Evolutionary conservation across 495 filamentous ascomycete genomes (phyloP).

Genomic region (Glutinoglossum americanum): DNA sequence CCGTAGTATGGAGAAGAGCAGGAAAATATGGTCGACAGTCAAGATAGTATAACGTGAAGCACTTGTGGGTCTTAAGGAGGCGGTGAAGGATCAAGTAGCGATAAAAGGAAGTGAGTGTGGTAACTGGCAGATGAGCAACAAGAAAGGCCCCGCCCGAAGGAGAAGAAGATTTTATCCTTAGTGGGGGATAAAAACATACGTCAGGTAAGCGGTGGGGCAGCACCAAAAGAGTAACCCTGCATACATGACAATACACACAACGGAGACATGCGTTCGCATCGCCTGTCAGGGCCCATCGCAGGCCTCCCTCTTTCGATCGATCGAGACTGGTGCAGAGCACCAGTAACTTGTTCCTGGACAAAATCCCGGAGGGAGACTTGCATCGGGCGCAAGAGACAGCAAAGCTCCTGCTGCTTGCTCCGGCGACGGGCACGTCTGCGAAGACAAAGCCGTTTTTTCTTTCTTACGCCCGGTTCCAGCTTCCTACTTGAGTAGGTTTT

Average conservation of each 20-base stretch:
- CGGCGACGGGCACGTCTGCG: not conserved
- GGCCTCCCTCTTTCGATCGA: too few relatives aligned
- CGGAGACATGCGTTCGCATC: too few relatives aligned
- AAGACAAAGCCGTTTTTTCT: not conserved
- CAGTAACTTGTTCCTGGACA: too few relatives aligned
- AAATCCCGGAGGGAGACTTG: too few relatives aligned
- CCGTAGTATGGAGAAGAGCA: not conserved
- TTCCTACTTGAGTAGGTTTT: too few relatives aligned
- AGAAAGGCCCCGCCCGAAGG: too few relatives aligned
- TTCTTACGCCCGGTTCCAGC: too few relatives aligned
- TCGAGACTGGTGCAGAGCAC: too few relatives aligned
- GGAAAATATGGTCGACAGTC: slow-evolving; percentile 4
- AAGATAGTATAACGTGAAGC: slow-evolving; percentile 6
- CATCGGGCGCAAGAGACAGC: not conserved
- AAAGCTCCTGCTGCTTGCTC: too few relatives aligned
- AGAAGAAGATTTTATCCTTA: not conserved
- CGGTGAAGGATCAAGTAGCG: not conserved
- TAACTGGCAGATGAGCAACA: not conserved
- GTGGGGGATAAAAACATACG: slow-evolving; percentile 1
- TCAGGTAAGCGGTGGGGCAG: not conserved
- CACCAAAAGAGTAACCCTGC: not conserved
- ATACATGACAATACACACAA: not conserved
- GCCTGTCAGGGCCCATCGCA: too few relatives aligned
- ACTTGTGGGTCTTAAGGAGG: not conserved
- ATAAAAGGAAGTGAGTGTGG: not conserved